Percentiles rank a stretch among this genome's conserved stretches.
Conservation (phyloP, 371 early-diverging fungal species). For the Rhizopus arrhizus region DNA sequence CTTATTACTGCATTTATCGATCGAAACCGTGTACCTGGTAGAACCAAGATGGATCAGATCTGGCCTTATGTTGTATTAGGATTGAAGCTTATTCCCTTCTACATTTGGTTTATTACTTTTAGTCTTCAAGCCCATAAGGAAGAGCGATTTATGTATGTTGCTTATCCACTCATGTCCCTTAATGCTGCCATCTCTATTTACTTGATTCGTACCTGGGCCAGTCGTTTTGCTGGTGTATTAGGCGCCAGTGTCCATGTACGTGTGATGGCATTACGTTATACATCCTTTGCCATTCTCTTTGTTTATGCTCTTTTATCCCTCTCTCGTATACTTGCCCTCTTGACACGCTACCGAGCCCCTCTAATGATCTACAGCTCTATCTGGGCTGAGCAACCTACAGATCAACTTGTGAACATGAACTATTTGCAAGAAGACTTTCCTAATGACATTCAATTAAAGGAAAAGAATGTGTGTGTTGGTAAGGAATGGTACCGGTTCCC, state of each 20-base stretch:
- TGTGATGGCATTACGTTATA: conserved; percentile 39
- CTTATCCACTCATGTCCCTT: conserved; percentile 85
- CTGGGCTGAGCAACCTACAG: conserved; percentile 42
- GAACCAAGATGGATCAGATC: conserved; percentile 26
- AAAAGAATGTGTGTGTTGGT: conserved; percentile 78
- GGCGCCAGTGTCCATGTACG: conserved; percentile 35
- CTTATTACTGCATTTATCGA: conserved; percentile 46
- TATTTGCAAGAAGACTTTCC: conserved; percentile 41
- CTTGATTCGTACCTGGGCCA: conserved; percentile 51
- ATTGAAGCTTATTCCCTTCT: conserved; percentile 69
- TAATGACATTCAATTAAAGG: conserved; percentile 25
- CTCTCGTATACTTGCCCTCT: conserved; percentile 64
- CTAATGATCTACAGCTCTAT: conserved; percentile 55
- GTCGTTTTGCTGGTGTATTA: conserved; percentile 36
- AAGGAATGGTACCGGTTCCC: conserved; percentile 96
- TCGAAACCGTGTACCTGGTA: conserved; percentile 48
- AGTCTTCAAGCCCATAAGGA: conserved; percentile 93
- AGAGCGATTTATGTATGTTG: conserved; percentile 92
- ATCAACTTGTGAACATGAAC: conserved; percentile 34
- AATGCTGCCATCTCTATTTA: conserved; percentile 75
- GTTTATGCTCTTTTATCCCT: conserved; percentile 55
- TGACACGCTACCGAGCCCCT: conserved; percentile 71
- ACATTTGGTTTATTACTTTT: conserved; percentile 79
- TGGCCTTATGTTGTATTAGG: conserved; percentile 54
- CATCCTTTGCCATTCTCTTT: conserved; percentile 38